Evolutionary conservation across 495 filamentous ascomycete species (phyloP).

Genomic region (Neurospora tetraspora): DNA sequence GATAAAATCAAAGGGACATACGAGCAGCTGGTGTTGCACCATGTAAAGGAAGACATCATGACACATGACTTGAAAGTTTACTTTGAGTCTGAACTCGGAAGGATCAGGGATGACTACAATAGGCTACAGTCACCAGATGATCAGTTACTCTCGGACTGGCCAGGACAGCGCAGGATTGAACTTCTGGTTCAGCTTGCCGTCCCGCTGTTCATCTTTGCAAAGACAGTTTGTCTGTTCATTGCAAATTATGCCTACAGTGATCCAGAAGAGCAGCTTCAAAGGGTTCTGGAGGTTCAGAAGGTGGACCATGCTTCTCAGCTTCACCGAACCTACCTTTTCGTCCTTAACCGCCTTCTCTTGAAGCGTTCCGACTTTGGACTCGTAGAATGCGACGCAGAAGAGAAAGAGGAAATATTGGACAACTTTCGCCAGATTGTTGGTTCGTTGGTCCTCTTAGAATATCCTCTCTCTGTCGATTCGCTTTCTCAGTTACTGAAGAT

Average conservation of each 20-base stretch:
- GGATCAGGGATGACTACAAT: conserved; percentile 17
- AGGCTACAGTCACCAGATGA: not conserved
- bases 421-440: conserved; percentile 16
- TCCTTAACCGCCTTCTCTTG: conserved; percentile 18
- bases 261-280: conserved; percentile 16
- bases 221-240: conserved; percentile 34
- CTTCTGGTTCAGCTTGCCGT: conserved; percentile 27
- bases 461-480: conserved; percentile 3
- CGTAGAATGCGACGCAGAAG: not conserved
- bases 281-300: conserved; percentile 17
- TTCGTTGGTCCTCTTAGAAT: conserved; percentile 17
- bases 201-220: conserved; percentile 36
- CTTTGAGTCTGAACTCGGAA: conserved; percentile 12
- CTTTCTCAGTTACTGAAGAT: conserved; percentile 9
- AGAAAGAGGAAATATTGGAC: not conserved
- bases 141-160: conserved; percentile 27
- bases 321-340: conserved; percentile 23
- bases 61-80: conserved; percentile 28
- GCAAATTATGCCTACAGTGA: conserved; percentile 10
- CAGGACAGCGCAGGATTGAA: conserved; percentile 19
- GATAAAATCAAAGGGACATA: conserved; percentile 14
- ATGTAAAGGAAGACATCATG: conserved; percentile 19
- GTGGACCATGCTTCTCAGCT: conserved; percentile 17
- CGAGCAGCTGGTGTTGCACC: conserved; percentile 22
- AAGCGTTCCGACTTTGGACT: conserved; percentile 2